Percentiles rank a stretch among this genome's conserved stretches.
phyloP scores from a whole-genome alignment of 805 yeast species.

The Priceomyces melissophilus region DNA sequence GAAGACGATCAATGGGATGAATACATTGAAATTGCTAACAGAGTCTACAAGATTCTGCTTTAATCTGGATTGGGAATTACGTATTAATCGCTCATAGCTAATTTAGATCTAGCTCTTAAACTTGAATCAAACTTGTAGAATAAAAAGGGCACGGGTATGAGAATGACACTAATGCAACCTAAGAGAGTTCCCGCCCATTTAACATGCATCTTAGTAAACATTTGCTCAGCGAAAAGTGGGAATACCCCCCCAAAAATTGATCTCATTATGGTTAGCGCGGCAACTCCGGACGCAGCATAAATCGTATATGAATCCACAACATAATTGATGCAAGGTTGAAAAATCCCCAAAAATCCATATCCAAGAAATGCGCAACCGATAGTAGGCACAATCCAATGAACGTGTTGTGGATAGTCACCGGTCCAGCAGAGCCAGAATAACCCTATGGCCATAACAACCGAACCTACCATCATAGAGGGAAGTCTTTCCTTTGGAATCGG shows the following conservation, averaged over 20 bases:
- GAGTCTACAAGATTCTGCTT: background rate
- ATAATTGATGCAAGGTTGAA: conserved; percentile 52
- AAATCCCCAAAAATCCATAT: conserved; percentile 45
- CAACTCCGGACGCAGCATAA: conserved; percentile 54
- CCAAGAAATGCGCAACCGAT: conserved; percentile 34
- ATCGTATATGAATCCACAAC: conserved; percentile 51
- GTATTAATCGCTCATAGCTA: background rate
- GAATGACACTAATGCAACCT: conserved; percentile 43
- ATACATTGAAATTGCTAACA: conserved; percentile 30
- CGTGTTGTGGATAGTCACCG: conserved; percentile 59
- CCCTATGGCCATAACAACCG: conserved; percentile 65
- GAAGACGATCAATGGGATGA: conserved; percentile 35
- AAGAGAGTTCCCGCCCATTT: conserved; percentile 51
- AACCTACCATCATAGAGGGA: conserved; percentile 65
- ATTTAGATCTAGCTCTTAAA: conserved; percentile 18
- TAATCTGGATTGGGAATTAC: too few species aligned
- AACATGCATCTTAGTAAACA: conserved; percentile 44
- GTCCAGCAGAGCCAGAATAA: conserved; percentile 81
- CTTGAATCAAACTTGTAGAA: conserved; percentile 43
- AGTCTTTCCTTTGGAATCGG: conserved; percentile 75
- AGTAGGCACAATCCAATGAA: conserved; percentile 64
- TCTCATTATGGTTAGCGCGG: conserved; percentile 52
- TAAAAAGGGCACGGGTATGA: conserved; percentile 50
- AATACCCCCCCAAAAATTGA: conserved; percentile 52
- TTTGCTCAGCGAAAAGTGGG: conserved; percentile 47